Base-by-base conservation (phyloP, 176 grass and related monocot species). In the Aegilops longissima region DNA sequence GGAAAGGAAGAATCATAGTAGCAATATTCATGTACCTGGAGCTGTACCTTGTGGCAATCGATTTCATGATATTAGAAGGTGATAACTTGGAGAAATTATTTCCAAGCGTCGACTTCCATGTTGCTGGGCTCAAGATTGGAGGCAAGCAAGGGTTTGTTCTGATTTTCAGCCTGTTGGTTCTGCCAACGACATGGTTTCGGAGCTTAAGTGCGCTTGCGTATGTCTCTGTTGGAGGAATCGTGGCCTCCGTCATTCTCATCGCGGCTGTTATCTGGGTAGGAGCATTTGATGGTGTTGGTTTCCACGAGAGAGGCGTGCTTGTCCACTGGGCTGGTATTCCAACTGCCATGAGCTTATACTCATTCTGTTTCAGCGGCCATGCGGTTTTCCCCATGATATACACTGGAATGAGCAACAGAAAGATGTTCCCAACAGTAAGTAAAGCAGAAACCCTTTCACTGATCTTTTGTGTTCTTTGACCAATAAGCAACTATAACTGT, bases 281-380 rank as follows among this genome's bases (percentile, higher is more conserved):
- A 45, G 78, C 47, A 12, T 80, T 87, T 85, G 88, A 93, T 63
- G 90, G 92, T 13, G 78, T 95, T 45, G 93, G 95, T 40, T 98
- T 98, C 83, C 93, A 80, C 8, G 80, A 92, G 83, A 93, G 79
- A 78, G 93, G 93, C 31, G 80, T 90, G 76, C 36, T 45, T 84
- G 18, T 93, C 8, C 88, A 90, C 52, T 95, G 85, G 89, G 78
- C 88, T 51, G 89, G 95, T 80, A 61, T 98, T 25, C 91, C 95
- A 35, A 92, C 91, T 75, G 89, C 95, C 35, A 69, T 92, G 86
- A 95, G 95, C 82, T 67, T 98, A 39, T 98, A 93, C 51, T 91
- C 95, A 18, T 98, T 98, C 89, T 98, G 95, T 68, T 98, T 95
- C 89, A 95, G 95, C 61, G 93, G 93, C 10, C 95, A 98, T 86